Evolutionary conservation across 2,329 filamentous ascomycete genomes (phyloP).

Genomic region (Ophiostoma australiae): DNA sequence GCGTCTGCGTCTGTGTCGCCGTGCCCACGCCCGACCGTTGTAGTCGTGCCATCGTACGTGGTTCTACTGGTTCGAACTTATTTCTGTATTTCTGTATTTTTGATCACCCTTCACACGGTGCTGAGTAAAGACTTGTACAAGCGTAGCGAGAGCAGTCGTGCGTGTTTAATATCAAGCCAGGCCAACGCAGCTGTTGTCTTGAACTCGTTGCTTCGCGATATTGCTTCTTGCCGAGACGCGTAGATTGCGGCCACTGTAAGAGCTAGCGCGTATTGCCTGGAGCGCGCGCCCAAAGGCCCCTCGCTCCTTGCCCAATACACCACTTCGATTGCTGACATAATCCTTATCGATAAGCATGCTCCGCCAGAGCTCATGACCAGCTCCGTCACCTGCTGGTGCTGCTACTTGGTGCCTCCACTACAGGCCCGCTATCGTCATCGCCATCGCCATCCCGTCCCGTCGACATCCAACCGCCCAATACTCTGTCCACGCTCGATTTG

Average conservation of each 20-base stretch:
- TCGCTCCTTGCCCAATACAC: not conserved
- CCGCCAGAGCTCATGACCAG: not conserved
- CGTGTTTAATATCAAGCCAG: not conserved
- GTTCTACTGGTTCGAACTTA: not conserved
- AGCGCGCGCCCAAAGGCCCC: not conserved
- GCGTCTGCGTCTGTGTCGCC: not conserved
- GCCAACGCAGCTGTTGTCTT: not conserved
- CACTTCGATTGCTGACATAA: not conserved
- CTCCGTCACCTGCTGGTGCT: slow-evolving; percentile 8
- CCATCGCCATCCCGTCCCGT: not conserved
- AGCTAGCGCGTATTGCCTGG: not conserved
- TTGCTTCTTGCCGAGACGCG: not conserved
- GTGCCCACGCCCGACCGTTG: not conserved
- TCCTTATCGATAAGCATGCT: not conserved
- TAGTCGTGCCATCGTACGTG: slow-evolving; percentile 1
- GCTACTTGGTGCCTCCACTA: not conserved
- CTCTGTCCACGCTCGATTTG: not conserved
- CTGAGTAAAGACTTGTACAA: no score
- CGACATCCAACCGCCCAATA: not conserved
- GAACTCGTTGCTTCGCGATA: not conserved
- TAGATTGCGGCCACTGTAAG: not conserved
- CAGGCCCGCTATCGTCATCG: slow-evolving; percentile 8
- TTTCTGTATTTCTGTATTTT: not conserved
- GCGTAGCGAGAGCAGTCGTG: not conserved
- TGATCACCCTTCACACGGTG: no score